Evolutionary conservation across 2,329 filamentous ascomycete species (phyloP), one percentile per base, ranked within the genome.

Genomic region (Ophiostoma pallidulum): DNA sequence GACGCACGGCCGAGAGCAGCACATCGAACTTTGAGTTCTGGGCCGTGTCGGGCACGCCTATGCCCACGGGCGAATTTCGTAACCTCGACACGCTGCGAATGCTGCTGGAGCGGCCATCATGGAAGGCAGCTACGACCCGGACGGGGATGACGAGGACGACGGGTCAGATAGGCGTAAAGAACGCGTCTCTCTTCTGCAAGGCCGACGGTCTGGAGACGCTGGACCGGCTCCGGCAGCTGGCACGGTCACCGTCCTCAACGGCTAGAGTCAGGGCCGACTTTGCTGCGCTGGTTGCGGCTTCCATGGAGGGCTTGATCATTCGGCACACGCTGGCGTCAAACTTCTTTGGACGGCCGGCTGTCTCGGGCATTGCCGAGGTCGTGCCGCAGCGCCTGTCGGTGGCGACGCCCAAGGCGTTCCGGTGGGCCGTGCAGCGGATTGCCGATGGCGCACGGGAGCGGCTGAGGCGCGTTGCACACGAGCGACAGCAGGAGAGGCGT

Each of bases 1-100:
- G 10, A 20, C 3, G 1, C 22, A 31, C 4, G 22, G 9, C 4
- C 13, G 19, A 14, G 8, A 32, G n/a, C 37, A 16, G 31, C 22
- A 26, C 31, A n/a, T n/a, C n/a, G 29, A 16, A 13, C 20, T 41
- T 44, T 38, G 40, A 49, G 12, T 52, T 52, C 44, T 52, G 50
- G 50, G 44, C 47, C 19, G 47, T 52, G 4, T 41, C 50, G 3
- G 50, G 47, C 10, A 52, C 50, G 14, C 47, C 46, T 13, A 33
- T 49, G 38, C 49, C 49, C 3, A 35, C 10, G 9, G 32, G 41
- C 26, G 31, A 31, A 8, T 37, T 51, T 18, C n/a, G 14, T 3
- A 41, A 51, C 32, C 19, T 51, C 8, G 18, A 18, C 14, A 32
- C 36, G 6, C 37, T 38, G 2, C 9, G 48, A 4, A 16, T n/a